A percentile compares a stretch with the other conserved stretches of the same genome.
These are phyloP conservation scores for Myotisia sp. DNA, from an alignment of 2,329 filamentous ascomycete genomes.

Conservation along the genomic window DNA sequence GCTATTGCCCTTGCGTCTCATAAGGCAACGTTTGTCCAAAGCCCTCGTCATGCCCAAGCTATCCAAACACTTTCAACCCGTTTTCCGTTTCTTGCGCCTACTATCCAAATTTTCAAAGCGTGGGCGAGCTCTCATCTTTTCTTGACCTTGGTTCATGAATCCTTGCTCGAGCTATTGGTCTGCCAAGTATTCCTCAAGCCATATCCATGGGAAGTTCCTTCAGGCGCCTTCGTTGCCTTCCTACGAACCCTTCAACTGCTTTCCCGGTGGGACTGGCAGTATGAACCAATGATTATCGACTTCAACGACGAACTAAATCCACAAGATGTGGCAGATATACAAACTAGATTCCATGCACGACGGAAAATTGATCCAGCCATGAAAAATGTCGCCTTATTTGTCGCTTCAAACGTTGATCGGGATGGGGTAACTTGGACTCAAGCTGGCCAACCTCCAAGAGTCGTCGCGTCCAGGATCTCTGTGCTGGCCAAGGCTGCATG, in stretches of 20 bases:
- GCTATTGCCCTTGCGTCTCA: constrained; percentile 55
- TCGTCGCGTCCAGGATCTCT: constrained; percentile 72
- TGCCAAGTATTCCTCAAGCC: constrained; percentile 66
- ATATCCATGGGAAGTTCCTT: constrained; percentile 65
- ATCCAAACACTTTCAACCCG: constrained; percentile 68
- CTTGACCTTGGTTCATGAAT: constrained; percentile 57
- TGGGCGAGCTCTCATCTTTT: constrained; percentile 85
- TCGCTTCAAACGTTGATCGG: constrained; percentile 61
- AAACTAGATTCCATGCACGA: constrained; percentile 66
- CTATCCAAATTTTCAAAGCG: constrained; percentile 70
- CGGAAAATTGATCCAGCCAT: constrained; percentile 76
- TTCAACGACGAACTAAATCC: constrained; percentile 48
- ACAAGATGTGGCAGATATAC: constrained; percentile 48
- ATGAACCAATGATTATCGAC: constrained; percentile 69
- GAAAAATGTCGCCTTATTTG: constrained; percentile 69
- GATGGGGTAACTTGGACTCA: constrained; percentile 73
- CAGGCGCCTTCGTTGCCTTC: constrained; percentile 65
- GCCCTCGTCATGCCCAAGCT: constrained; percentile 68
- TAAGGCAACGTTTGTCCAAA: constrained; percentile 55
- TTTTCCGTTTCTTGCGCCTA: constrained; percentile 62
- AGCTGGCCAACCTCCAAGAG: constrained; percentile 53
- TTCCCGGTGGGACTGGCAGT: constrained; percentile 81
- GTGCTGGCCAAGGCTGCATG: constrained; percentile 64
- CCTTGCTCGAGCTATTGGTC: constrained; percentile 72
- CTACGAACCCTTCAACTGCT: constrained; percentile 66